Conservation (phyloP, 257 asterid genomes). For the Craterostigma plantagineum region DNA sequence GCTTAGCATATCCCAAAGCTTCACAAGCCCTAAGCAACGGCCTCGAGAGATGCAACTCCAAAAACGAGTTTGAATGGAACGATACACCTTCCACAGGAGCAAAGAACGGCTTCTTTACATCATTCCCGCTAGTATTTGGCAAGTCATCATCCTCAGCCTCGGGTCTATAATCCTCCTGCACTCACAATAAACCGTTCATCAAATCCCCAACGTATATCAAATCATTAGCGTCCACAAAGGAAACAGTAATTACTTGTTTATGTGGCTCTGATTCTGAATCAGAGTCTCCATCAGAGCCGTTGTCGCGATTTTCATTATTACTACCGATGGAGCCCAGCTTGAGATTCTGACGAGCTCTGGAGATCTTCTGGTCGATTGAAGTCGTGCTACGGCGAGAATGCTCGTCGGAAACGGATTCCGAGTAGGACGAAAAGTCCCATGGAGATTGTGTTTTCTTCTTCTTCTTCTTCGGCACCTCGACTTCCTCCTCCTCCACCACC, state of each 20-base stretch:
- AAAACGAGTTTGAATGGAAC: slow-evolving; percentile 59
- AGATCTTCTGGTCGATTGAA: slow-evolving; percentile 60
- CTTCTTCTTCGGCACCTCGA: slow-evolving; percentile 8
- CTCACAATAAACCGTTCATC: not conserved
- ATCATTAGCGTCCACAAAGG: not conserved
- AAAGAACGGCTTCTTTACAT: slow-evolving; percentile 32
- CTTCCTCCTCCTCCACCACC: slow-evolving; percentile 8
- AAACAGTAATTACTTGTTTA: slow-evolving; percentile 28
- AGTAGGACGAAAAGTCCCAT: slow-evolving; percentile 87
- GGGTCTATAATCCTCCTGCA: slow-evolving; percentile 50
- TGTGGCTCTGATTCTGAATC: slow-evolving; percentile 36
- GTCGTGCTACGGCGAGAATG: slow-evolving; percentile 69
- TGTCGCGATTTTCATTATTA: too few relatives aligned
- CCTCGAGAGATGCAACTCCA: slow-evolving; percentile 72
- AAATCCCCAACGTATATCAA: not conserved
- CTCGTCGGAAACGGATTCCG: slow-evolving; percentile 69
- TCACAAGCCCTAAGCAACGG: slow-evolving; percentile 90
- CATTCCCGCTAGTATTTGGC: slow-evolving; percentile 31
- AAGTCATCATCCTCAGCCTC: slow-evolving; percentile 30
- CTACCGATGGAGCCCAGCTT: slow-evolving; percentile 12
- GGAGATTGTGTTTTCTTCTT: slow-evolving; percentile 59
- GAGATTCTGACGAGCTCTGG: slow-evolving; percentile 30
- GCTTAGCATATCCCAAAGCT: slow-evolving; percentile 66
- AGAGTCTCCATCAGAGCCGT: slow-evolving; percentile 21
- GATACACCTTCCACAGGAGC: slow-evolving; percentile 54